Evolutionary conservation across 345 rosid species (phyloP).

Genomic region (Gossypium sturtianum): DNA sequence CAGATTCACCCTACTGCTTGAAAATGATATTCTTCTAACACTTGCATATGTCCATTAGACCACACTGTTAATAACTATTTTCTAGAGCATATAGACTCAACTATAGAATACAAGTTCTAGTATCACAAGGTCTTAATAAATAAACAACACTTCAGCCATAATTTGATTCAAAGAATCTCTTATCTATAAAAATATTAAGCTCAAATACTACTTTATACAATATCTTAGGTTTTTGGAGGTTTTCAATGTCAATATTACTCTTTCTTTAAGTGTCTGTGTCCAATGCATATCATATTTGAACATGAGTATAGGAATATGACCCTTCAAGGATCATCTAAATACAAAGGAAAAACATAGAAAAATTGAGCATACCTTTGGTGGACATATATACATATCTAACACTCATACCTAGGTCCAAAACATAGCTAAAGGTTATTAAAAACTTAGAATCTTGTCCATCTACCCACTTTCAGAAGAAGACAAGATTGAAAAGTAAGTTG

Average conservation of each 20-base stretch:
- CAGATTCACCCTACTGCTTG: not conserved
- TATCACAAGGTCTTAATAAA: not conserved
- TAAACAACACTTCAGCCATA: not conserved
- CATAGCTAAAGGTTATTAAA: not conserved
- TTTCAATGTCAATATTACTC: too few relatives aligned
- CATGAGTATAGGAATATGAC: not conserved
- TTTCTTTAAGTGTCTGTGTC: not conserved
- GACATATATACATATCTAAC: not conserved
- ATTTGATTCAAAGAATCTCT: not conserved
- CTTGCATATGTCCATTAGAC: not conserved
- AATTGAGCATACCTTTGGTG: not conserved
- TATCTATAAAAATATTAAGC: not conserved
- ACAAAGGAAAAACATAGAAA: not conserved
- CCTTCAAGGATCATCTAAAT: not conserved
- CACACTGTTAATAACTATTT: not conserved
- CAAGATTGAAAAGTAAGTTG: not conserved
- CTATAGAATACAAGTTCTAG: not conserved
- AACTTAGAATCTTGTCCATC: too few relatives aligned
- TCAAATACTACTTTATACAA: too few relatives aligned
- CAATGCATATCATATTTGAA: not conserved
- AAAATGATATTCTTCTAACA: not conserved
- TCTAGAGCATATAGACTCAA: not conserved
- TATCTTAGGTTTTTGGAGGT: too few relatives aligned
- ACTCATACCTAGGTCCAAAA: not conserved
- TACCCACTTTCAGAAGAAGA: too few relatives aligned